Evolutionary conservation across 257 asterid species (phyloP), one percentile per base, ranked within the genome.

Genomic region (Petunia secreta): DNA sequence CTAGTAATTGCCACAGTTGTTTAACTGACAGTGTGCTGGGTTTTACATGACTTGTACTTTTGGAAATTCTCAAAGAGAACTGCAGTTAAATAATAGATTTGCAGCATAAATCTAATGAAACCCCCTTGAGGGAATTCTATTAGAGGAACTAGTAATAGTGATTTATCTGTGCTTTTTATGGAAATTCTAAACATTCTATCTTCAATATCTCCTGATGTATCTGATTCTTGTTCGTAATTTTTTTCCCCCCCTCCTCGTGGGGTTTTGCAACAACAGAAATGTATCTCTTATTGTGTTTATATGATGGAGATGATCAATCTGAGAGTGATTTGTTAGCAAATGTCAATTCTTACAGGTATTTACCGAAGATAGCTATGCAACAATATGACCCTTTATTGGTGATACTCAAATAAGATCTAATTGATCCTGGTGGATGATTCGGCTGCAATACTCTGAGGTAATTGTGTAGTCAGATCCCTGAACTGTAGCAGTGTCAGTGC

Each of bases 391-490:
- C 81, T 63, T 63, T 34, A 64, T 75, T 60, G 75, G 75, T 83
- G 41, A 10, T 65, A 80, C 62, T 48, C 59, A 25, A 55, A 75
- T 80, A 80, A 67, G 62, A 46, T 83, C 82, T 65, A 59, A 57
- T 36, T 63, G 53, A 52, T 78, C 77, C 59, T 37, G 81, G 83
- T 76, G 57, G 83, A 78, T 80, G 54, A 63, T 53, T 80, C 80
- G 74, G 69, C 83, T 74, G 71, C 83, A 66, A 79, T 78, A 69
- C 81, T 85, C 76, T 80, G 83, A 85, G 88, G 88, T 85, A 85
- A 80, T 74, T 85, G 77, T 83, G 81, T 80, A 78, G 69, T 53
- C 36, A 83, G 71, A 69, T 48, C 39, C 80, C 63, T 78, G 81
- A 78, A 66, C 75, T 63, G 81, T 78, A 78, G 48, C 81, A 63